Evolutionary conservation across 345 rosid species (phyloP).

Genomic region (Chamaenerion angustifolium): DNA sequence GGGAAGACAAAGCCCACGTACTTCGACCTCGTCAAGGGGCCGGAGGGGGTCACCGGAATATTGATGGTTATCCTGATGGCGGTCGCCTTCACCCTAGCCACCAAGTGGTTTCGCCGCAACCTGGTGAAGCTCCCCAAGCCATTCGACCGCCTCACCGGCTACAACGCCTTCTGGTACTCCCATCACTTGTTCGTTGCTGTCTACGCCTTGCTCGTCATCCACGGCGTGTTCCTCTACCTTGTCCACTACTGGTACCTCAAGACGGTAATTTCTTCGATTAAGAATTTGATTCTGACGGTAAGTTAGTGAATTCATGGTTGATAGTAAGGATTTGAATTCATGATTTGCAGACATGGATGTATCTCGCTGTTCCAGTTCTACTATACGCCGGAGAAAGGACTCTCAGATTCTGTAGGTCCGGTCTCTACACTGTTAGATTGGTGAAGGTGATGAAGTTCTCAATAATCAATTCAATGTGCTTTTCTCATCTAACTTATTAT

Average conservation of each 20-base stretch:
- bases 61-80: slow-evolving; percentile 64
- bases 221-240: slow-evolving; percentile 53
- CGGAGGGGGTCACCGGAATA: slow-evolving; percentile 72
- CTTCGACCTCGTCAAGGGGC: slow-evolving; percentile 42
- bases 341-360: slow-evolving; percentile 79
- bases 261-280: slow-evolving; percentile 37
- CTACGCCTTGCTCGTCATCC: slow-evolving; percentile 59
- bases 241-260: slow-evolving; percentile 71
- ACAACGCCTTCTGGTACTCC: slow-evolving; percentile 96
- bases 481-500: neutral
- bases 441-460: slow-evolving; percentile 33
- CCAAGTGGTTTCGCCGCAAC: slow-evolving; percentile 64
- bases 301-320: slow-evolving; percentile 1
- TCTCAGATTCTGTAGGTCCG: slow-evolving; percentile 76
- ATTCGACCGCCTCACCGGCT: slow-evolving; percentile 83
- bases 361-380: slow-evolving; percentile 68
- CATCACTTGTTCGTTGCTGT: slow-evolving; percentile 73
- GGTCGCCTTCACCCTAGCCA: slow-evolving; percentile 78
- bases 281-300: neutral
- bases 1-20: slow-evolving; percentile 53
- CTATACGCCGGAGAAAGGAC: slow-evolving; percentile 80
- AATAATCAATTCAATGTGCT: neutral
- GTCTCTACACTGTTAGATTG: slow-evolving; percentile 56
- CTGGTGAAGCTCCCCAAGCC: slow-evolving; percentile 73
- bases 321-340: neutral